Evolutionary conservation across 2,329 filamentous ascomycete genomes (phyloP).

Genomic region (Hypoxylon sp.): DNA sequence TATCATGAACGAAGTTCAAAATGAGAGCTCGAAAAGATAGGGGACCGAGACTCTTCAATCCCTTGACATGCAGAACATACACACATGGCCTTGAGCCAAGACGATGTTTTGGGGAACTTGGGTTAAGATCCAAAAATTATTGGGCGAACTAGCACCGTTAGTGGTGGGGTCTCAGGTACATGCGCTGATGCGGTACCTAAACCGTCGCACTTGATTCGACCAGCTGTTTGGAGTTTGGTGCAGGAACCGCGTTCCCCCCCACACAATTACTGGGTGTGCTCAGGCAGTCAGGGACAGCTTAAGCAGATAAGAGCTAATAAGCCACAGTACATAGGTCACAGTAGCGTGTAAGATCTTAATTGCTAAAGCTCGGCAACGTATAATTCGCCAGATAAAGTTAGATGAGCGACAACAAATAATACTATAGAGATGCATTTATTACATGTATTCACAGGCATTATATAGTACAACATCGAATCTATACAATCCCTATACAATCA

Average conservation of each 20-base stretch:
- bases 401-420: constrained; percentile 2
- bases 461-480: too few species aligned
- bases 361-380: constrained; percentile 24
- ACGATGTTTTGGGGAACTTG: constrained; percentile 29
- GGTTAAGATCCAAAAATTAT: constrained; percentile 23
- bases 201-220: constrained; percentile 26
- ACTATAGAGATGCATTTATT: neutral
- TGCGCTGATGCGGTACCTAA: constrained; percentile 17
- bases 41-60: constrained; percentile 28
- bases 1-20: constrained; percentile 17
- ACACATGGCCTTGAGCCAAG: constrained; percentile 25
- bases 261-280: constrained; percentile 12
- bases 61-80: constrained; percentile 4
- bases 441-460: too few species aligned
- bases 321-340: constrained; percentile 17
- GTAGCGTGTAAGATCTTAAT: constrained; percentile 39
- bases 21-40: constrained; percentile 20
- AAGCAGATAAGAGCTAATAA: constrained; percentile 22
- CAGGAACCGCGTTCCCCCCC: constrained; percentile 33
- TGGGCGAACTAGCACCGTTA: constrained; percentile 21
- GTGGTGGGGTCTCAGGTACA: constrained; percentile 35
- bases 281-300: constrained; percentile 1
- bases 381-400: constrained; percentile 12
- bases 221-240: constrained; percentile 19
- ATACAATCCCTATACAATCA: neutral